Evolutionary conservation across 495 filamentous ascomycete species (phyloP).

Genomic region (Hyaloscypha variabilis): DNA sequence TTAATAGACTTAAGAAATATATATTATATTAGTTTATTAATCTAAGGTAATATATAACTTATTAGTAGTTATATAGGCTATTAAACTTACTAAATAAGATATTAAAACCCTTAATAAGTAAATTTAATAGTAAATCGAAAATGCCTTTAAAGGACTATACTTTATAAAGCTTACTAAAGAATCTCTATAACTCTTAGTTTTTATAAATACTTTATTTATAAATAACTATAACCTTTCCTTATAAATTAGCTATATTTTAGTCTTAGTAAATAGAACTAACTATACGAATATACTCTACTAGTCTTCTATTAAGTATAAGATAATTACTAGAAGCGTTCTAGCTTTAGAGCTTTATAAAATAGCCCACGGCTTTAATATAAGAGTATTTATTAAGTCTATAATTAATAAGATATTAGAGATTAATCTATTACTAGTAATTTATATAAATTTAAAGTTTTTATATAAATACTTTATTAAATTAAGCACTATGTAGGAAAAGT

Average conservation of each 20-base stretch:
- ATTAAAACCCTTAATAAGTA: conserved; percentile 18
- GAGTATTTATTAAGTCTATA: conserved; percentile 11
- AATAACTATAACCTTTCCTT: conserved; percentile 26
- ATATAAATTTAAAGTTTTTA: conserved; percentile 21
- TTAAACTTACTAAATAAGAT: not conserved
- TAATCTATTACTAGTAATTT: conserved; percentile 13
- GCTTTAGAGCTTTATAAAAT: conserved; percentile 23
- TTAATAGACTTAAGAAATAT: not conserved
- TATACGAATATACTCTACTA: conserved; percentile 17
- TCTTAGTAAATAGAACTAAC: conserved; percentile 11
- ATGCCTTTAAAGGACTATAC: conserved; percentile 4
- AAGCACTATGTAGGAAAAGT: conserved; percentile 17
- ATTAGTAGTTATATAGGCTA: conserved; percentile 4
- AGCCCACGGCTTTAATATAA: conserved; percentile 21
- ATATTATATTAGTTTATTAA: conserved; percentile 19
- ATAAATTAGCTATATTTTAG: no score
- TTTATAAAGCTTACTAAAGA: not conserved
- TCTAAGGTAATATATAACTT: conserved; percentile 4
- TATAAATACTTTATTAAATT: conserved; percentile 26
- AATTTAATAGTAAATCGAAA: conserved; percentile 14
- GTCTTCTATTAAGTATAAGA: conserved; percentile 25
- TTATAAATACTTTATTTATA: conserved; percentile 24
- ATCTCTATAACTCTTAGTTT: conserved; percentile 12
- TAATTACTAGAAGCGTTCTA: conserved; percentile 24
- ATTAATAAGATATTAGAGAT: not conserved